phyloP scores from a whole-genome alignment of 495 filamentous ascomycete genomes.

The Podospora didyma region DNA sequence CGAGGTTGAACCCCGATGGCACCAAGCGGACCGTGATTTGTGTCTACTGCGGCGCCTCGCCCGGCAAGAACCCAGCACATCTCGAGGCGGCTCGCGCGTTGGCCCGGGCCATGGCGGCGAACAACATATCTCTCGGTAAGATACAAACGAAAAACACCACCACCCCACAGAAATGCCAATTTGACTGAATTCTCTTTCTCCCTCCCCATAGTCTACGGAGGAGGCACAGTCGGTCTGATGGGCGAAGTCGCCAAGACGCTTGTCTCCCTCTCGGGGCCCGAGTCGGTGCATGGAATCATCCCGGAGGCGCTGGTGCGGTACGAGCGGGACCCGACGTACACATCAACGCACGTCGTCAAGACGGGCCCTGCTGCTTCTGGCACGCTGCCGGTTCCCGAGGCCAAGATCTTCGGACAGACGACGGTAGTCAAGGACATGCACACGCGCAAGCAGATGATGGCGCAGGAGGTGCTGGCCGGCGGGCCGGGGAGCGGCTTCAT shows the following conservation, averaged over 20 bases:
- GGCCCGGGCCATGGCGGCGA: constrained; percentile 64
- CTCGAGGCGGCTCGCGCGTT: constrained; percentile 74
- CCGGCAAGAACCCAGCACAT: constrained; percentile 65
- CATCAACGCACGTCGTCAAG: constrained; percentile 30
- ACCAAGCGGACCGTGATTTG: constrained; percentile 54
- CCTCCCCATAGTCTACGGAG: constrained; percentile 68
- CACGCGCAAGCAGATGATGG: constrained; percentile 90
- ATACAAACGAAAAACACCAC: not conserved
- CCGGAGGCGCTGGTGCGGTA: constrained; percentile 78
- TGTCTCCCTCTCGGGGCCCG: constrained; percentile 76
- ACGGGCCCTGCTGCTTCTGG: no score
- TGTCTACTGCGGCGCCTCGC: constrained; percentile 77
- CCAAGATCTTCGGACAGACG: constrained; percentile 70
- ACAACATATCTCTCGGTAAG: constrained; percentile 64
- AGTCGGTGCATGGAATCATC: constrained; percentile 88
- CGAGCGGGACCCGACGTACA: constrained; percentile 59
- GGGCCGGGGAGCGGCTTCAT: constrained; percentile 85
- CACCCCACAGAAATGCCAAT: not conserved
- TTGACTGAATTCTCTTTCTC: not conserved
- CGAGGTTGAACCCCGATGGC: constrained; percentile 22
- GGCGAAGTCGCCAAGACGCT: constrained; percentile 85
- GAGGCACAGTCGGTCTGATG: constrained; percentile 93
- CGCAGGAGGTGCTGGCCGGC: constrained; percentile 72
- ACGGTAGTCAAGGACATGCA: constrained; percentile 95
- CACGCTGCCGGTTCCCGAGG: constrained; percentile 48